These are phyloP conservation scores for Kentomonas sorsogonicus DNA, from an alignment of 208 protist species.

Conservation along the genomic window DNA sequence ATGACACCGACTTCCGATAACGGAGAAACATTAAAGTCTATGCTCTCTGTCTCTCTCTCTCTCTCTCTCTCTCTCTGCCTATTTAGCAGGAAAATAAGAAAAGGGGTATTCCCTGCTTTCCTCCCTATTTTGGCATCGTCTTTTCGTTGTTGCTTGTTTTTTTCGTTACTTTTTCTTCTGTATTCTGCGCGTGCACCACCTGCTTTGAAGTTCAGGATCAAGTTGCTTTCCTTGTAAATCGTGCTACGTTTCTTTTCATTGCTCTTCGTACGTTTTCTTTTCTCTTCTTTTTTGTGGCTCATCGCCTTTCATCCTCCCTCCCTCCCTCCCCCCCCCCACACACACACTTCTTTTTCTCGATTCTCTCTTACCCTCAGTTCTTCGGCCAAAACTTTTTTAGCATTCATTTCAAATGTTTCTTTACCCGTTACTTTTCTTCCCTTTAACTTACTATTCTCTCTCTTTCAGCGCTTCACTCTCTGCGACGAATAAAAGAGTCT, in stretches of 20 bases:
- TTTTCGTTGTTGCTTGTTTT: not conserved
- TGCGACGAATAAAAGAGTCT: not conserved
- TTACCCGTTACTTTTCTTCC: conserved; percentile 6
- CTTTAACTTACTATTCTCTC: no score
- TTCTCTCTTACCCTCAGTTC: no score
- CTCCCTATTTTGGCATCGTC: not conserved
- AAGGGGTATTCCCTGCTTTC: no score
- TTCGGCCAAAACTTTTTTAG: no score
- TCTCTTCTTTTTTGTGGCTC: not conserved
- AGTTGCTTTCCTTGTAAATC: no score
- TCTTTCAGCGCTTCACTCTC: no score
- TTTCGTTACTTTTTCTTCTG: conserved; percentile 9
- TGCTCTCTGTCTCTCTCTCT: conserved; percentile 4
- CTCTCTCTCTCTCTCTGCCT: conserved; percentile 8
- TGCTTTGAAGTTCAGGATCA: not conserved
- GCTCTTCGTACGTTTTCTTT: conserved; percentile 1
- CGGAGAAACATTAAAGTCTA: not conserved
- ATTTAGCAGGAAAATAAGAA: no score
- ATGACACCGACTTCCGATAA: not conserved
- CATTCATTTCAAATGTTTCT: no score
- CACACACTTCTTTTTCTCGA: no score
- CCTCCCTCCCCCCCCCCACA: no score
- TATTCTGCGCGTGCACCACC: not conserved
- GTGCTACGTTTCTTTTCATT: not conserved
- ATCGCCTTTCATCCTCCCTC: no score